Conservation (phyloP, 768 basidiomycete species). For the Asterophora parasitica region DNA sequence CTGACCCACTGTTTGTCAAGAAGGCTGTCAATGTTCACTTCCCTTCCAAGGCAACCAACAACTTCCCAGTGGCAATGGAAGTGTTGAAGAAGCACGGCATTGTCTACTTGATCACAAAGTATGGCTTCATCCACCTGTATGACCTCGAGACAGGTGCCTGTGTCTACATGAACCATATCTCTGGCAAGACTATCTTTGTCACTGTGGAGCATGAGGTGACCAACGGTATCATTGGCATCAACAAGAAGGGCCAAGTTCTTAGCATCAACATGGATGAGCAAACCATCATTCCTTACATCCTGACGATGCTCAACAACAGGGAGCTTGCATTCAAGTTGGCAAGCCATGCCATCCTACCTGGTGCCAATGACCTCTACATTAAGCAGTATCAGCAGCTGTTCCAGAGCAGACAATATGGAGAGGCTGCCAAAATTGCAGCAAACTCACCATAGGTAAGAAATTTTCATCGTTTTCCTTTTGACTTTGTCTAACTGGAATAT, state of each 20-base stretch:
- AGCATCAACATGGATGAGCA: constrained; percentile 96
- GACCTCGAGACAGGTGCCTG: constrained; percentile 96
- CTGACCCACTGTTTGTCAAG: constrained; percentile 91
- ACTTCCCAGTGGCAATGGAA: constrained; percentile 99
- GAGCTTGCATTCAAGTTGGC: constrained; percentile 98
- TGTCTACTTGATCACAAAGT: constrained; percentile 96
- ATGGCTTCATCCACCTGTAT: constrained; percentile 98
- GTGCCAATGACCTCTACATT: constrained; percentile 94
- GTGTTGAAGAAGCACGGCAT: constrained; percentile 97
- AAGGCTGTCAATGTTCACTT: constrained; percentile 99
- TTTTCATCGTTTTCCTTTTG: constrained; percentile 14
- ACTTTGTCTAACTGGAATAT: constrained; percentile 5
- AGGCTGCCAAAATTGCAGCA: constrained; percentile 96
- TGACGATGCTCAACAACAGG: constrained; percentile 91
- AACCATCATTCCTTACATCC: constrained; percentile 92
- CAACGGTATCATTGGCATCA: constrained; percentile 97
- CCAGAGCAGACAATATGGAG: constrained; percentile 79
- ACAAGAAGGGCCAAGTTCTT: constrained; percentile 98
- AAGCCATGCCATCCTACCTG: constrained; percentile 92
- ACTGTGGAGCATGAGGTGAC: constrained; percentile 94
- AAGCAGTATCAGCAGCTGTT: constrained; percentile 93
- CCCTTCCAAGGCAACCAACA: constrained; percentile 95
- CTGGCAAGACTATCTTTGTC: constrained; percentile 98
- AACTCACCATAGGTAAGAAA: constrained; percentile 82
- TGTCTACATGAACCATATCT: constrained; percentile 99